These are phyloP conservation scores for Hamigera avellanea DNA, from an alignment of 495 filamentous ascomycete species.

Conservation along the genomic window DNA sequence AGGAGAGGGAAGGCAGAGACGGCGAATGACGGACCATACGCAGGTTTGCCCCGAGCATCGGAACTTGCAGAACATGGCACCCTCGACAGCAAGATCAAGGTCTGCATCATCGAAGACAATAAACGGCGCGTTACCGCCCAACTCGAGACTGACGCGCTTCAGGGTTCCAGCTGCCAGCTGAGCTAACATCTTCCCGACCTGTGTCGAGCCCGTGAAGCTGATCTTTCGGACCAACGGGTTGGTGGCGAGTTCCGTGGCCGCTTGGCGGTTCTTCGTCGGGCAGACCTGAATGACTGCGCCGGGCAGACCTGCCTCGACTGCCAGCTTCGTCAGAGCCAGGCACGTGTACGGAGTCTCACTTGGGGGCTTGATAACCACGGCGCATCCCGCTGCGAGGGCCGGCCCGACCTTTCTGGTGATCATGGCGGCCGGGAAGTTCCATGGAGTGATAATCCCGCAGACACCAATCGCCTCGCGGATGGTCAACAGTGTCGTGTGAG, in stretches of 20 bases:
- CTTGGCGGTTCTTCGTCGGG: conserved; percentile 29
- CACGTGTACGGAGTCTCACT: conserved; percentile 38
- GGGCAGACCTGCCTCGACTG: conserved; percentile 36
- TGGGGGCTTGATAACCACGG: conserved; percentile 37
- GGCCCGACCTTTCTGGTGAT: conserved; percentile 68
- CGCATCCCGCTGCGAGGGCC: conserved; percentile 41
- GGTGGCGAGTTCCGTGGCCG: conserved; percentile 30
- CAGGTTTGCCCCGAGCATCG: conserved; percentile 28
- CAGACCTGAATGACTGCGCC: conserved; percentile 37
- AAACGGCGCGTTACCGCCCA: conserved; percentile 43
- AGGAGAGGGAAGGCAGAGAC: too few relatives aligned
- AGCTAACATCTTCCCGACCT: conserved; percentile 40
- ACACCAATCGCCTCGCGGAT: conserved; percentile 27
- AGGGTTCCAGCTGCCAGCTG: conserved; percentile 32
- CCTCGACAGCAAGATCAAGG: conserved; percentile 41
- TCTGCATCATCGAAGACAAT: conserved; percentile 44
- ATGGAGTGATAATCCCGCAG: conserved; percentile 29
- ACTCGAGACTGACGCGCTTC: conserved; percentile 42
- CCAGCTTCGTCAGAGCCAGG: conserved; percentile 34
- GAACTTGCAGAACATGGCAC: conserved; percentile 32
- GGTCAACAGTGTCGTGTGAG: conserved; percentile 8
- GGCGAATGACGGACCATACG: too few relatives aligned
- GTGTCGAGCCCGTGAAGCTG: conserved; percentile 40
- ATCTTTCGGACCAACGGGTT: conserved; percentile 32
- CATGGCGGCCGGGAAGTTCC: conserved; percentile 85